These are phyloP conservation scores for Venturia oleaginea DNA, from an alignment of 2,329 filamentous ascomycete species.

Conservation along the genomic window DNA sequence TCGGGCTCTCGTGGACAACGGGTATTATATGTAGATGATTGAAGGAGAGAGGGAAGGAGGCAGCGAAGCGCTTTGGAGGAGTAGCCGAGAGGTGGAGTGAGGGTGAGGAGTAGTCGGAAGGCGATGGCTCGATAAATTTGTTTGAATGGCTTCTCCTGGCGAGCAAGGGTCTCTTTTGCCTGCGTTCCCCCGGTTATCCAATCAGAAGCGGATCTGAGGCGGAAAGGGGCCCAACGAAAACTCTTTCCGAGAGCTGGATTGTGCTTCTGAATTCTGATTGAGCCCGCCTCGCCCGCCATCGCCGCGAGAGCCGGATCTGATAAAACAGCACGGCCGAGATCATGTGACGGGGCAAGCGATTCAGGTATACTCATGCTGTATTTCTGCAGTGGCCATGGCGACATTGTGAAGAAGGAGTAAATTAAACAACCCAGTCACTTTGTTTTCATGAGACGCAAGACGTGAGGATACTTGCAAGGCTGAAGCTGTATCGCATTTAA, in stretches of 20 bases:
- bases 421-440: neutral
- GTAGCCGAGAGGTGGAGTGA: neutral
- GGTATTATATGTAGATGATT: too few species aligned
- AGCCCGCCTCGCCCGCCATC: too few species aligned
- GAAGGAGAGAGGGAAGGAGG: neutral
- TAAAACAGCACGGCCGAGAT: neutral
- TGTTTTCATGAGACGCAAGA: neutral
- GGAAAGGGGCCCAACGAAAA: neutral
- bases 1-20: neutral
- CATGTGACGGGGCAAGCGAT: neutral
- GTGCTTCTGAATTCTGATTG: neutral
- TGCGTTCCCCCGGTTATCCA: neutral
- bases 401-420: neutral
- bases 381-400: neutral
- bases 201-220: neutral
- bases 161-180: neutral
- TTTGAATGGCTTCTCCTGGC: neutral
- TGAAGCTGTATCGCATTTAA: neutral
- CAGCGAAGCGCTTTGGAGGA: neutral
- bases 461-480: neutral
- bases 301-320: neutral
- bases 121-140: neutral
- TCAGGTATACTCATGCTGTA: neutral
- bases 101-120: neutral
- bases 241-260: neutral